Base-by-base conservation (phyloP, 192 early-diverging fungal genomes). In the Coemansia furcata region DNA sequence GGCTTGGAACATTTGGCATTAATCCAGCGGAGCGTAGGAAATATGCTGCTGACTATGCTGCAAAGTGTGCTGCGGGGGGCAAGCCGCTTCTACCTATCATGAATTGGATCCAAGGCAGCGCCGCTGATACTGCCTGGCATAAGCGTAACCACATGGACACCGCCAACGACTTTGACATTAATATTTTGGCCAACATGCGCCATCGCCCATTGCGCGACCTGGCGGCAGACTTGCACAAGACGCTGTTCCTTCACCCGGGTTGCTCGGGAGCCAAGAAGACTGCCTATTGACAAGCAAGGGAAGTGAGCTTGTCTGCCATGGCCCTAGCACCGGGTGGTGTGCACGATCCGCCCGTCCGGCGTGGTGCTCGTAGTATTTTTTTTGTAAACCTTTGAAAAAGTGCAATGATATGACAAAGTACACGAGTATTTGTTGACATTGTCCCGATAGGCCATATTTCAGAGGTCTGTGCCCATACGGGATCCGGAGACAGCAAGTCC, bases 221-320 rank as follows among this genome's bases (percentile, higher is more conserved):
- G 11, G 54, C 54, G 6, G 6, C 1, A 14, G 29, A 57, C 6
- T 4, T 57, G 15, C 30, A 57, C 12, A 17, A 33, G 54, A 14
- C 54, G 30, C 54, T 57, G 54, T 57, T 57, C 54, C 54, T 57
- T 15, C 30, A 57, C 54, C 29, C 26, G 3, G 54, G 32, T 6
- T 57, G 54, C 32, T 57, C 54, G 14, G 54, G 54, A 33, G 54
- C 54, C 15, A 47, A 47, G 46, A 47, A 47, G 46, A 47, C 46
- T 4, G 43, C 43, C 43, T 44, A 44, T n/a, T 44, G 15, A 44
- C 39, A 12, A 8, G n/a, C n/a, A n/a, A n/a, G n/a, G n/a, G n/a
- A n/a, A n/a, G n/a, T n/a, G n/a, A n/a, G n/a, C n/a, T n/a, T n/a
- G n/a, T n/a, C n/a, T n/a, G n/a, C n/a, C n/a, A n/a, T n/a, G n/a